These are phyloP conservation scores for Butyriboletus loyo DNA, from an alignment of 768 basidiomycete genomes.

Conservation along the genomic window DNA sequence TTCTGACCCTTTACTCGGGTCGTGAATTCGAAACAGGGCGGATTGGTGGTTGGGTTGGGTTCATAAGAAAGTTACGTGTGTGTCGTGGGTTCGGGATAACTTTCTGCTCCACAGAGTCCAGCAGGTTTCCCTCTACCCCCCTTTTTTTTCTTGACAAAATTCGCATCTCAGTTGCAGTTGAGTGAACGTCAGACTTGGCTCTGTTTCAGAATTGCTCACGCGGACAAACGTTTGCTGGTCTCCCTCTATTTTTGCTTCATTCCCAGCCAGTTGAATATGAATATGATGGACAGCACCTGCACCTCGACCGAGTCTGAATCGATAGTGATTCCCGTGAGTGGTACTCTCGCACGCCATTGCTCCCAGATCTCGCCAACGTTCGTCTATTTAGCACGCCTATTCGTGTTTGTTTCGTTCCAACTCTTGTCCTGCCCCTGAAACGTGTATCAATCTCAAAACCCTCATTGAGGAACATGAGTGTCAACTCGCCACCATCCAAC, in stretches of 20 bases:
- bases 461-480: constrained; percentile 17
- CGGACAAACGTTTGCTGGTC: background rate
- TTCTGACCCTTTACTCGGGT: background rate
- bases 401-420: constrained; percentile 14
- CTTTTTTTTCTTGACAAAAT: background rate
- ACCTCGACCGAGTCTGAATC: background rate
- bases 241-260: background rate
- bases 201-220: background rate
- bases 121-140: background rate
- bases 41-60: no score
- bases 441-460: constrained; percentile 3
- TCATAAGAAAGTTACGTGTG: background rate
- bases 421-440: constrained; percentile 10
- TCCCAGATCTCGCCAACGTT: background rate
- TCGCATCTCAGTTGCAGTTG: background rate
- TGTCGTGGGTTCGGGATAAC: background rate
- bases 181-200: background rate
- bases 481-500: constrained; percentile 13
- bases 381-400: constrained; percentile 6
- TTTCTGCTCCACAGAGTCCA: background rate
- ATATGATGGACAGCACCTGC: background rate
- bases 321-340: constrained; percentile 14
- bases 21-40: background rate
- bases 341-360: background rate
- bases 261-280: no score